These are phyloP conservation scores for Clonostachys byssicola DNA, from an alignment of 2,329 filamentous ascomycete species.

Conservation along the genomic window DNA sequence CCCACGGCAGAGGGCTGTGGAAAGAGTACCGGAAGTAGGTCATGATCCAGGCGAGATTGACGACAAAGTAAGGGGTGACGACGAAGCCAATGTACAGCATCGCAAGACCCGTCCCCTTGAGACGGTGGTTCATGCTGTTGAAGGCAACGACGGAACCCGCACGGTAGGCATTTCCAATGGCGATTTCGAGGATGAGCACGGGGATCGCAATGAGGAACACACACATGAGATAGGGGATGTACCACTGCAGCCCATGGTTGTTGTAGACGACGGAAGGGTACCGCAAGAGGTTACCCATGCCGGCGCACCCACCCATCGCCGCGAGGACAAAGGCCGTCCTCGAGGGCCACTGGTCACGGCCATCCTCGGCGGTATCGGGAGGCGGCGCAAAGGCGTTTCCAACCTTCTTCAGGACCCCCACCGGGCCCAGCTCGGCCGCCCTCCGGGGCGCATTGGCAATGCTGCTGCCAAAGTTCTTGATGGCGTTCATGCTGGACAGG, in stretches of 20 bases:
- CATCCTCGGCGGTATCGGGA: constrained; percentile 28
- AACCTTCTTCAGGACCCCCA: constrained; percentile 18
- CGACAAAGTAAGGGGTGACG: constrained; percentile 53
- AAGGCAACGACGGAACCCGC: constrained; percentile 51
- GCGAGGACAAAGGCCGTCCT: constrained; percentile 51
- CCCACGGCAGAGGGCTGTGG: constrained; percentile 49
- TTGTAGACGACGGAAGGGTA: constrained; percentile 57
- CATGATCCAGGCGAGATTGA: constrained; percentile 56
- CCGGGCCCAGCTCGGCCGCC: constrained; percentile 8
- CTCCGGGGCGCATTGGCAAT: constrained; percentile 4
- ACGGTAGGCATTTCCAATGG: constrained; percentile 64
- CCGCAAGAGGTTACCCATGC: constrained; percentile 52
- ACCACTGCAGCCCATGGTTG: constrained; percentile 57
- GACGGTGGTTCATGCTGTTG: constrained; percentile 44
- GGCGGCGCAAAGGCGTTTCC: constrained; percentile 25
- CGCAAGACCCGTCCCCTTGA: constrained; percentile 49
- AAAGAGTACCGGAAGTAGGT: constrained; percentile 54
- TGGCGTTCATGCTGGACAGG: constrained; percentile 3
- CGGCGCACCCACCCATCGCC: constrained; percentile 54
- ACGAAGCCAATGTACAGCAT: constrained; percentile 48
- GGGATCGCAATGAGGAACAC: constrained; percentile 53
- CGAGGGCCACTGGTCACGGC: constrained; percentile 50
- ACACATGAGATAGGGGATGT: constrained; percentile 51
- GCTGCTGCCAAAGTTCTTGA: constrained; percentile 4
- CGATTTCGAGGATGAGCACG: constrained; percentile 52